Conservation (phyloP, 1,284 basidiomycete species). For the Sparassis latifolia region DNA sequence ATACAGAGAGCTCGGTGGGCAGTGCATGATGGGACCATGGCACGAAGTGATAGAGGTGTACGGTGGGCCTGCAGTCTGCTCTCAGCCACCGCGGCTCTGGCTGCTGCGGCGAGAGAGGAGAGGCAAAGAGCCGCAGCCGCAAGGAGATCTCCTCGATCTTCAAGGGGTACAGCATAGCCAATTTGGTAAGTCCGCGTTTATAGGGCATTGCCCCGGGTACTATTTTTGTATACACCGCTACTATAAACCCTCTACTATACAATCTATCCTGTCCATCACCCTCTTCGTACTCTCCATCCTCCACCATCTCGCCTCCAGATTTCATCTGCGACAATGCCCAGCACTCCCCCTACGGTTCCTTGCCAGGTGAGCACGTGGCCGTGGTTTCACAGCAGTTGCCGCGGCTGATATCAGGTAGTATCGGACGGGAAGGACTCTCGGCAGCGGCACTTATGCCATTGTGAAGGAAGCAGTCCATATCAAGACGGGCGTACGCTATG, state of each 20-base stretch:
- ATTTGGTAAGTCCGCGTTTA: slow-evolving; percentile 2
- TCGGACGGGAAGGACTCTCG: slow-evolving; percentile 87
- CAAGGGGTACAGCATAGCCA: not conserved
- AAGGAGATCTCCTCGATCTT: too few relatives aligned
- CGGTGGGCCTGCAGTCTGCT: too few relatives aligned
- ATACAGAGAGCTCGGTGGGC: too few relatives aligned
- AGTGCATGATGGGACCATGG: too few relatives aligned
- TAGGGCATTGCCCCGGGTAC: not conserved
- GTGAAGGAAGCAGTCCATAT: slow-evolving; percentile 96
- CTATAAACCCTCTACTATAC: not conserved
- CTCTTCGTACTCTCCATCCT: not conserved
- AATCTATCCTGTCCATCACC: not conserved
- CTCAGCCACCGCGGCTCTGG: too few relatives aligned
- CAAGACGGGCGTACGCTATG: slow-evolving; percentile 80
- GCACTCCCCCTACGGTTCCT: slow-evolving; percentile 42
- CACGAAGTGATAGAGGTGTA: too few relatives aligned
- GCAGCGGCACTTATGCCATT: slow-evolving; percentile 89
- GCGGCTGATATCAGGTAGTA: slow-evolving; percentile 45
- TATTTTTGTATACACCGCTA: slow-evolving; percentile 2
- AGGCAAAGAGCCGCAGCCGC: too few relatives aligned
- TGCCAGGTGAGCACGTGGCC: slow-evolving; percentile 43
- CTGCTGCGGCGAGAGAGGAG: too few relatives aligned
- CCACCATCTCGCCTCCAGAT: not conserved
- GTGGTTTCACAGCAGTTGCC: slow-evolving; percentile 5
- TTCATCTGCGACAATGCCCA: not conserved